phyloP scores from a whole-genome alignment of 306 rosid genomes.

The Medicago truncatula region MtrunA17r5.0-ANR NC_053042.1:39655501-39656000 shows the following conservation, averaged over 20 bases:
- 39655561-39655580: constrained; percentile 56
- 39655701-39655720: constrained; percentile 44
- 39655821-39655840: constrained; percentile 75
- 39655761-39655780: constrained; percentile 59
- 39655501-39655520: constrained; percentile 62
- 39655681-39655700: constrained; percentile 45
- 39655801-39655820: constrained; percentile 66
- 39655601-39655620: constrained; percentile 49
- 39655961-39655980: not conserved
- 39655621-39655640: constrained; percentile 51
- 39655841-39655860: constrained; percentile 81
- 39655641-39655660: constrained; percentile 52
- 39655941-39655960: constrained; percentile 25
- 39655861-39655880: constrained; percentile 81
- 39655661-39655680: constrained; percentile 44
- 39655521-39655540: constrained; percentile 60
- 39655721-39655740: constrained; percentile 55
- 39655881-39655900: constrained; percentile 64
- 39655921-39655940: constrained; percentile 51
- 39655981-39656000: not conserved
- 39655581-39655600: constrained; percentile 54
- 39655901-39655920: constrained; percentile 52
- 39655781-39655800: constrained; percentile 64
- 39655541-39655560: constrained; percentile 52
- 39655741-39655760: constrained; percentile 64